Percentiles rank a stretch among this genome's conserved stretches.
Evolutionary conservation across 2,329 filamentous ascomycete species (phyloP).

Genomic region (Diplodia sapinea): DNA sequence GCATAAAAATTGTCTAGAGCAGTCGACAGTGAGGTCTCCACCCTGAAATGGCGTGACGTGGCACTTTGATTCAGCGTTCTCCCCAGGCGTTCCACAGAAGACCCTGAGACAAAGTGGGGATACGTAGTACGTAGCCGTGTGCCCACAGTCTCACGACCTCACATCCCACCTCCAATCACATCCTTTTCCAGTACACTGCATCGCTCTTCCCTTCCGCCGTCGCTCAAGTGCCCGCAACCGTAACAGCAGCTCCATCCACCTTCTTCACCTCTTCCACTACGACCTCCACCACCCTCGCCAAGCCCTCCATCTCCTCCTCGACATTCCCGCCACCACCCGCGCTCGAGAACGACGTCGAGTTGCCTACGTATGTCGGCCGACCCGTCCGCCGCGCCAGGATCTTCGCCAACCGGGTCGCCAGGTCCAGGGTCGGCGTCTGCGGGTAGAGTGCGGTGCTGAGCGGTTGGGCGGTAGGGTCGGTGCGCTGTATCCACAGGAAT

Average conservation of each 20-base stretch:
- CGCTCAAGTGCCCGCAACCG: not conserved
- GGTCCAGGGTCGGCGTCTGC: conserved; percentile 78
- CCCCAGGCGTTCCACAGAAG: not conserved
- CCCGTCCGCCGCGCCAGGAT: conserved; percentile 75
- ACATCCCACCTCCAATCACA: not conserved
- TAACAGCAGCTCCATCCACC: conserved; percentile 7
- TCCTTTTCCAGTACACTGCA: not conserved
- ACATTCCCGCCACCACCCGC: conserved; percentile 74
- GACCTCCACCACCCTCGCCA: conserved; percentile 74
- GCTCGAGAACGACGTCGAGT: conserved; percentile 78
- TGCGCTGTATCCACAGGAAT: conserved; percentile 22
- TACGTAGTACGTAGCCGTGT: not conserved
- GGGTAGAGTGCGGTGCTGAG: conserved; percentile 81
- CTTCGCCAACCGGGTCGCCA: conserved; percentile 83
- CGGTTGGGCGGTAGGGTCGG: conserved; percentile 61
- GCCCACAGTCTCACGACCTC: not conserved
- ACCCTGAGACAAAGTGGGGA: not conserved
- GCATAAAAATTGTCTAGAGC: not conserved
- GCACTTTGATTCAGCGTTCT: not conserved
- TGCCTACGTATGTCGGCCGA: conserved; percentile 86
- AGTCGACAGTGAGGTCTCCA: not conserved
- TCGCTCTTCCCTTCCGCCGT: not conserved
- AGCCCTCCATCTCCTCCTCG: conserved; percentile 93
- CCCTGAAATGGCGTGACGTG: not conserved
- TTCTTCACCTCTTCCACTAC: conserved; percentile 61